Percentiles rank a stretch among this genome's conserved stretches.
phyloP scores from a whole-genome alignment of 257 asterid species.

The Nicotiana paniculata region DNA sequence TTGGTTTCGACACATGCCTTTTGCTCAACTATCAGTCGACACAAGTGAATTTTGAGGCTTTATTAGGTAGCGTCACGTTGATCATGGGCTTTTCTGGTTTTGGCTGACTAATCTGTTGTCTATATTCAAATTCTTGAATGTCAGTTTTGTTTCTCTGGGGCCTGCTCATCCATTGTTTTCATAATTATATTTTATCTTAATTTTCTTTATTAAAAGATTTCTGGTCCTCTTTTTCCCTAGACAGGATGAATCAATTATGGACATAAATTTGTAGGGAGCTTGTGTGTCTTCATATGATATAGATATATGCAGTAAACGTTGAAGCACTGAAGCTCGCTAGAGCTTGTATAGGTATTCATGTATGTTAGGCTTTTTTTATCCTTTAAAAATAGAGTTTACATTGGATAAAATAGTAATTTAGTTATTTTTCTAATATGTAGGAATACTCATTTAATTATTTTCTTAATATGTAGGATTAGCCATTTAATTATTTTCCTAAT shows the following conservation, averaged over 20 bases:
- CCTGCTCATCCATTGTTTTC: slow-evolving; percentile 6
- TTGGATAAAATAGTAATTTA: too few species aligned
- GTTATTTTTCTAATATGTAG: too few species aligned
- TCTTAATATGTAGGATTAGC: too few species aligned
- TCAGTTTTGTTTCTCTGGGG: slow-evolving; percentile 24
- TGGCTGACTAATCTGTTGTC: slow-evolving; percentile 29
- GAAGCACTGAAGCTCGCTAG: background rate
- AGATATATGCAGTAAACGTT: background rate
- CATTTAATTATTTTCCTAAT: too few species aligned
- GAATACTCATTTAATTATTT: too few species aligned
- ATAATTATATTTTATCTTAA: background rate
- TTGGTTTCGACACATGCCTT: background rate
- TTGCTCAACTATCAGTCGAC: background rate
- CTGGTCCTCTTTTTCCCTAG: background rate
- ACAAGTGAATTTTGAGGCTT: slow-evolving; percentile 12
- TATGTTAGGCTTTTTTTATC: background rate
- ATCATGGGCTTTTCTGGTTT: slow-evolving; percentile 13
- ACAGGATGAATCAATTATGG: background rate
- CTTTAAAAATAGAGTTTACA: too few species aligned
- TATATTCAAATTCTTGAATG: slow-evolving; percentile 19
- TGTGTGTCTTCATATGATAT: background rate
- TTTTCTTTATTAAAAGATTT: background rate
- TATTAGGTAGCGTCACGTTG: slow-evolving; percentile 7
- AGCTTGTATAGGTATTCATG: background rate
- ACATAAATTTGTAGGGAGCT: background rate